Evolutionary conservation across 768 basidiomycete genomes (phyloP), one percentile per base, ranked within the genome.

Genomic region (Agrocybe chaxingu): DNA sequence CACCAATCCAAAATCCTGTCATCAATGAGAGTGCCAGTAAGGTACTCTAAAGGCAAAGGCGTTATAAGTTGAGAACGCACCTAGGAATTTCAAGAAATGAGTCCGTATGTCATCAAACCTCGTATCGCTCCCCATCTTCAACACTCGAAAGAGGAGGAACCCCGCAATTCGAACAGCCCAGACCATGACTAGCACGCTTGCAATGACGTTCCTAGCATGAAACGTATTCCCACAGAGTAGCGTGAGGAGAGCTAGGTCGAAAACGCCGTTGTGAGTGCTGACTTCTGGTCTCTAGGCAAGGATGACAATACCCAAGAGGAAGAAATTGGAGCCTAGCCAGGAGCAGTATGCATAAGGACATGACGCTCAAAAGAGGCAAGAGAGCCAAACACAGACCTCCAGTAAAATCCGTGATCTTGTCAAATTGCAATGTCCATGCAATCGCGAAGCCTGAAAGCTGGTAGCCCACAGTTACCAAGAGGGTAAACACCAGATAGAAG

Each of bases 361-460:
- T 36, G 36, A 31, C n/a, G 11, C 32, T 40, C 29, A n/a, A 7
- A 29, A 8, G 19, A 41, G 30, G 13, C 8, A 18, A 19, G 18
- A 47, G 30, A 57, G 19, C 49, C 42, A 35, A 43, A 50, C 54
- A 46, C 45, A 48, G 55, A 75, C 78, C 76, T 55, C 81, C 81
- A 2, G 80, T 84, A 50, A 85, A 81, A 65, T 86, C 85, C 9
- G 85, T 87, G 40, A 87, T 81, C 62, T 88, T 87, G 66, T 88
- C 85, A 57, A 86, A 84, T 69, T 85, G 78, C 35, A 84, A 69
- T 0, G 79, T 79, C 79, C 82, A 87, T 6, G 85, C 84, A 48
- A 87, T 80, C 3, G 75, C 72, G 57, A 87, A 87, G 6, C 84
- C 85, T 1, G 68, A 51, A 3, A 81, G 68, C 59, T 87, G 86